Evolutionary conservation across 345 rosid genomes (phyloP), one percentile per base, ranked within the genome.

Genomic region (Gossypium australe): DNA sequence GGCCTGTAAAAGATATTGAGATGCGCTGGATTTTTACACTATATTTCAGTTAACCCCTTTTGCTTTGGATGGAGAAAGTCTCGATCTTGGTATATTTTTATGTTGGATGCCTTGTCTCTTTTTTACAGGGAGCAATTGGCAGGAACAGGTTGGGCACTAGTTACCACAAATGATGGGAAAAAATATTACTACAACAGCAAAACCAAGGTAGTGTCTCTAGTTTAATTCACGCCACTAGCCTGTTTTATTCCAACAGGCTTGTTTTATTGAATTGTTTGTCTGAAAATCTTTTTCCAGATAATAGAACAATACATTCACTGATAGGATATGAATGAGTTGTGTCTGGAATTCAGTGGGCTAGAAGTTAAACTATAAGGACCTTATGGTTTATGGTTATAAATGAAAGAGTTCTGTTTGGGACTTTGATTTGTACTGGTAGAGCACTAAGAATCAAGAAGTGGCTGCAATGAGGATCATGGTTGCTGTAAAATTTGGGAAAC

Each of bases 141-240:
- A 64, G 96, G 90, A 76, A 93, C 96, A 18, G 97, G 91, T 77
- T 93, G 99, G 99, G 93, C 88, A 20, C 76, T 89, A 66, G 88
- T 95, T 73, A 86, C 93, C 25, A 93, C 97, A 71, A 93, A 83
- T 79, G 98, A 95, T 80, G 97, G 97, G 22, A 91, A 89, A 78
- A 95, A 86, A 53, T 95, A 93, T 84, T 95, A 95, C 88, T 90
- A 89, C 86, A 90, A 93, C 84, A 87, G 65, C 84, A 90, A 88
- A 88, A 90, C 96, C 29, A 93, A 91, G 97, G 99, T 90, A 84
- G 29, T 58, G 14, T 59, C 1, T 10, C 56, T 17, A 44, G 66
- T 53, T 34, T 63, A 20, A 67, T 74, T 73, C 20, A n/a, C 63
- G 43, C 66, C 47, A 51, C 22, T 51, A 17, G 2, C 51, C 17